These are phyloP conservation scores for Aspergillus pseudoterreus DNA, from an alignment of 2,329 filamentous ascomycete species.

Conservation along the genomic window DNA sequence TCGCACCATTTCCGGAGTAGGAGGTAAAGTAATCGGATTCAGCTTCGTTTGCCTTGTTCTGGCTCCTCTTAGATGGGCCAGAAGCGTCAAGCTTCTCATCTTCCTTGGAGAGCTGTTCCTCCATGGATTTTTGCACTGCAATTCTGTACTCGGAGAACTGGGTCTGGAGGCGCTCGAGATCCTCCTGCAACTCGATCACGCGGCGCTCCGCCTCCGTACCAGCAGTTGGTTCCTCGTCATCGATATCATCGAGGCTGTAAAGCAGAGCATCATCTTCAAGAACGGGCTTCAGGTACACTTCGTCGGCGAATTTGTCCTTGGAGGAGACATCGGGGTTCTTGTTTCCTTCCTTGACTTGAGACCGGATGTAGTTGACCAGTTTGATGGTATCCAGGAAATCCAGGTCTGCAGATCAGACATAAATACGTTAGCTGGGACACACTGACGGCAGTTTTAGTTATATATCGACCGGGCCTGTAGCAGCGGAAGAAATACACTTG, in stretches of 20 bases:
- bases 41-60: conserved; percentile 44
- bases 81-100: conserved; percentile 37
- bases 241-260: conserved; percentile 78
- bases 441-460: conserved; percentile 5
- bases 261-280: conserved; percentile 87
- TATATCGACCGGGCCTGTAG: conserved; percentile 5
- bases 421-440: conserved; percentile 12
- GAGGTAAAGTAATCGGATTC: conserved; percentile 62
- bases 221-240: conserved; percentile 29
- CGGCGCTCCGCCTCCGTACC: conserved; percentile 42
- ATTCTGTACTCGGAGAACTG: conserved; percentile 65
- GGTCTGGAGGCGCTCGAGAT: conserved; percentile 56
- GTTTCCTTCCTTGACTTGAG: conserved; percentile 46
- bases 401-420: conserved; percentile 45
- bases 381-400: conserved; percentile 73
- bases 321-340: conserved; percentile 56
- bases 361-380: conserved; percentile 65
- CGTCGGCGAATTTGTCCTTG: conserved; percentile 64
- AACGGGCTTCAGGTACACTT: conserved; percentile 77
- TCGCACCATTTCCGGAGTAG: conserved; percentile 64
- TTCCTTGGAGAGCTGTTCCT: conserved; percentile 61
- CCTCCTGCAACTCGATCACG: conserved; percentile 58
- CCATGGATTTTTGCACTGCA: conserved; percentile 63
- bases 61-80: conserved; percentile 21
- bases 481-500: conserved; percentile 8